phyloP scores from a whole-genome alignment of 2,329 filamentous ascomycete genomes.

The Xylaria sp. region DNA sequence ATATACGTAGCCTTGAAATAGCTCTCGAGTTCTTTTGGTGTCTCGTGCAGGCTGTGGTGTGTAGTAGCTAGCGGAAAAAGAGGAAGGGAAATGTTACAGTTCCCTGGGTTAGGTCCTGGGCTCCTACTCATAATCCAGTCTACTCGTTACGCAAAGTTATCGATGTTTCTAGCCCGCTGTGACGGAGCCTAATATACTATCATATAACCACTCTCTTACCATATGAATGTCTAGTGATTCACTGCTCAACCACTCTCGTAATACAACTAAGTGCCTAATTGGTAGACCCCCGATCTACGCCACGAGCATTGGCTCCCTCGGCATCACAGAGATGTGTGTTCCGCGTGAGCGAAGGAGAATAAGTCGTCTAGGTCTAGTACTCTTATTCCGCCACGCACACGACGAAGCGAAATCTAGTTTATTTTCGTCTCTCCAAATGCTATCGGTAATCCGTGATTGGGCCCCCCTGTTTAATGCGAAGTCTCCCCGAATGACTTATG shows the following conservation, averaged over 20 bases:
- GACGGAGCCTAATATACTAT: background rate
- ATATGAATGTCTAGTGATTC: background rate
- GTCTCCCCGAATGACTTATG: too few species aligned
- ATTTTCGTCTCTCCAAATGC: background rate
- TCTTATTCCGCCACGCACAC: background rate
- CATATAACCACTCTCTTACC: too few species aligned
- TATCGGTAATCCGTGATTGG: background rate
- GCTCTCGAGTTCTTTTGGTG: background rate
- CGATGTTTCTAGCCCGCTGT: background rate
- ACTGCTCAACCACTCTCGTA: background rate
- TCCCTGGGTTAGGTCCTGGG: background rate
- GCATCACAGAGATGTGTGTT: background rate
- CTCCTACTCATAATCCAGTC: background rate
- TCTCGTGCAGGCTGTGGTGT: background rate
- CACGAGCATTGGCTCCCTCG: background rate
- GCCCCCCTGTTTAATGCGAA: background rate
- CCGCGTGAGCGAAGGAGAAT: background rate
- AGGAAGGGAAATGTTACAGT: background rate
- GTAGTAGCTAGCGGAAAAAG: background rate
- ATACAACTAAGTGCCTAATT: background rate
- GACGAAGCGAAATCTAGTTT: background rate
- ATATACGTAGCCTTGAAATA: background rate
- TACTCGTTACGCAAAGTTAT: background rate
- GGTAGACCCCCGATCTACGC: background rate
- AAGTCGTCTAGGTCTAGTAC: background rate